Percentiles rank a stretch among this genome's conserved stretches.
These are phyloP conservation scores for Auricularia sp. DNA, from an alignment of 768 basidiomycete species.

Conservation along the genomic window DNA sequence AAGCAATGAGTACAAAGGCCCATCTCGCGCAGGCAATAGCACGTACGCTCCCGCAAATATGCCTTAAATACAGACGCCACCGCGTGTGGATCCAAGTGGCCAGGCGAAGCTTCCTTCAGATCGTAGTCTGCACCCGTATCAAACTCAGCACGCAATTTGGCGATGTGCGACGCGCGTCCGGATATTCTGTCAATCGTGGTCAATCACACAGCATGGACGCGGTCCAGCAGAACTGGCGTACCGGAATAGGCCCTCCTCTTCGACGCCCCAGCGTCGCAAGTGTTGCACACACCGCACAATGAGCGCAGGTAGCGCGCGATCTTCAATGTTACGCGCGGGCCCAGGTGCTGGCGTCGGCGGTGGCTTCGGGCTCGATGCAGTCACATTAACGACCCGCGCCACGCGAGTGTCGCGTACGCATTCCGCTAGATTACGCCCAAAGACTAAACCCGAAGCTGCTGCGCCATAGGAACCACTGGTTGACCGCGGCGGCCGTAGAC, in stretches of 20 bases:
- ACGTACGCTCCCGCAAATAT: constrained; percentile 84
- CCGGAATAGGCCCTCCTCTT: constrained; percentile 84
- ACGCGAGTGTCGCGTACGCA: constrained; percentile 43
- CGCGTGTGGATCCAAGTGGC: constrained; percentile 89
- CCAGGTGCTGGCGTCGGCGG: neutral
- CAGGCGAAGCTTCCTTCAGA: constrained; percentile 63
- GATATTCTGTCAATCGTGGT: constrained; percentile 45
- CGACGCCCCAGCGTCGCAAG: constrained; percentile 68
- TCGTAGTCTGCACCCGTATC: constrained; percentile 85
- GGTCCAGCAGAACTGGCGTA: constrained; percentile 23
- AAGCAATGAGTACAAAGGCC: constrained; percentile 5
- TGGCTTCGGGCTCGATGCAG: constrained; percentile 5
- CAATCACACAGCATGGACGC: neutral
- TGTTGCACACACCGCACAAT: constrained; percentile 78
- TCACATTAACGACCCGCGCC: constrained; percentile 27
- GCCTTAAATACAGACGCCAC: constrained; percentile 90
- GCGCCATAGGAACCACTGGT: constrained; percentile 23
- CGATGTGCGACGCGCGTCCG: constrained; percentile 73
- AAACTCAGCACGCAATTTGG: constrained; percentile 67
- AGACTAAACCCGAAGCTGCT: constrained; percentile 42
- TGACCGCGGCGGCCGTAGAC: constrained; percentile 45
- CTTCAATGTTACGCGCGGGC: constrained; percentile 23
- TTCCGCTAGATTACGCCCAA: constrained; percentile 46
- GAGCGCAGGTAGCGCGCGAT: constrained; percentile 55
- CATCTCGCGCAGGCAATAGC: neutral